These are phyloP conservation scores for Gnaphalium uliginosum DNA, from an alignment of 129 eudicot genomes.

Conservation along the genomic window DNA sequence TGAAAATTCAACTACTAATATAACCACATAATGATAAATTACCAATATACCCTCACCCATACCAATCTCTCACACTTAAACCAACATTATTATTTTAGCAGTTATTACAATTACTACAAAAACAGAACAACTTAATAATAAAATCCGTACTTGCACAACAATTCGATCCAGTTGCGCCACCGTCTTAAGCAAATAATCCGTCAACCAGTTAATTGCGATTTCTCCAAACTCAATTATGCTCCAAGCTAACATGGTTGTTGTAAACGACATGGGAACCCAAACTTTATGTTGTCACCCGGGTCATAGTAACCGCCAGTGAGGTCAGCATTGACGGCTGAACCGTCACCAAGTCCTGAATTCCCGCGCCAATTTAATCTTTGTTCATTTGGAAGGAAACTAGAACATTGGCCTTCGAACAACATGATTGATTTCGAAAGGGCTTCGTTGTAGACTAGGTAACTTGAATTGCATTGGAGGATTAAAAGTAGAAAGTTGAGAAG, in stretches of 20 bases:
- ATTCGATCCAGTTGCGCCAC: constrained; percentile 73
- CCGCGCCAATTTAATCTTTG: constrained; percentile 75
- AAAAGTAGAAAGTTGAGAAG: constrained; percentile 18
- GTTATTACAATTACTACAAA: constrained; percentile 6
- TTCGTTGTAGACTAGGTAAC: constrained; percentile 62
- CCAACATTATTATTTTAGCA: background rate
- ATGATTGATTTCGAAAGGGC: constrained; percentile 76
- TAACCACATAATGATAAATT: background rate
- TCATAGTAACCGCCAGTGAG: constrained; percentile 92
- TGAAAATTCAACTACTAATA: constrained; percentile 24
- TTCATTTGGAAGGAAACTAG: constrained; percentile 73
- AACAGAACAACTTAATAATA: too few relatives aligned
- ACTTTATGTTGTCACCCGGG: constrained; percentile 91
- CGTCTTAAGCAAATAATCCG: constrained; percentile 89
- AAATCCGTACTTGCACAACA: constrained; percentile 75
- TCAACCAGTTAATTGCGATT: constrained; percentile 70
- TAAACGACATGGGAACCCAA: constrained; percentile 95
- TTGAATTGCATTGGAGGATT: constrained; percentile 13
- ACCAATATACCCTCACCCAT: constrained; percentile 20
- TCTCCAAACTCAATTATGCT: constrained; percentile 86
- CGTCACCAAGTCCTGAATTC: constrained; percentile 81
- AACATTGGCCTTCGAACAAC: constrained; percentile 91
- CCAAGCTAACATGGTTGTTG: constrained; percentile 98
- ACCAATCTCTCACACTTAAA: too few relatives aligned
- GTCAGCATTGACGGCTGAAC: constrained; percentile 50